Percentiles rank a stretch among this genome's conserved stretches.
phyloP scores from a whole-genome alignment of 148 eudicot genomes.

The Chenopodium quinoa region DNA sequence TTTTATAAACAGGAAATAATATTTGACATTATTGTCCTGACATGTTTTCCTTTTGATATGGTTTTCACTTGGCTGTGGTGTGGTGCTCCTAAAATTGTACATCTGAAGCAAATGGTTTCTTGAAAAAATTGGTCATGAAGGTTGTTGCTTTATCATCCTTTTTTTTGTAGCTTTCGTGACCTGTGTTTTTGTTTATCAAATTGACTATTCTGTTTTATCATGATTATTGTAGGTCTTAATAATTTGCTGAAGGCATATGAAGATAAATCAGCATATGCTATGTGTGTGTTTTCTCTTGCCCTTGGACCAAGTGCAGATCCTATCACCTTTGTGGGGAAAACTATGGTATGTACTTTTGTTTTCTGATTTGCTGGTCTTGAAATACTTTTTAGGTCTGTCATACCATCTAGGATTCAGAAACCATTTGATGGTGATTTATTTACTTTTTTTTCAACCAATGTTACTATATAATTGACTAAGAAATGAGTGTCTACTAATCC shows the following conservation, averaged over 20 bases:
- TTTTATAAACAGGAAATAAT: neutral
- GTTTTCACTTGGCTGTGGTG: conserved; percentile 12
- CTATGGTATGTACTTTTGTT: conserved; percentile 49
- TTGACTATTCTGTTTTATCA: neutral
- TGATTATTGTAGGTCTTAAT: conserved; percentile 58
- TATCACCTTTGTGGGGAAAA: conserved; percentile 78
- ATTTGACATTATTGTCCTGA: conserved; percentile 14
- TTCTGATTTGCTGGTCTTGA: neutral
- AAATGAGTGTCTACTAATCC: neutral
- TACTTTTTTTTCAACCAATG: neutral
- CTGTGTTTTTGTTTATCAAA: neutral
- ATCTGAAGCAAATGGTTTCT: conserved; percentile 92
- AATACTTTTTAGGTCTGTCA: neutral
- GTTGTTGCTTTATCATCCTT: conserved; percentile 26
- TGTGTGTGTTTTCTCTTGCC: conserved; percentile 85
- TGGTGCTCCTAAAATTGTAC: conserved; percentile 22
- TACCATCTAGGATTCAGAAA: neutral
- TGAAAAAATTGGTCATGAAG: conserved; percentile 91
- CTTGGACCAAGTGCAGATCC: conserved; percentile 82
- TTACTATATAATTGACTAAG: neutral
- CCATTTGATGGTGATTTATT: neutral
- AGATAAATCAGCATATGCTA: conserved; percentile 91
- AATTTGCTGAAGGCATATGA: conserved; percentile 82
- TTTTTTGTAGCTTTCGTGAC: neutral
- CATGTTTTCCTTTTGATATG: conserved; percentile 8